These are phyloP conservation scores for Tolypocladium capitatum DNA, from an alignment of 2,329 filamentous ascomycete genomes.

Conservation along the genomic window DNA sequence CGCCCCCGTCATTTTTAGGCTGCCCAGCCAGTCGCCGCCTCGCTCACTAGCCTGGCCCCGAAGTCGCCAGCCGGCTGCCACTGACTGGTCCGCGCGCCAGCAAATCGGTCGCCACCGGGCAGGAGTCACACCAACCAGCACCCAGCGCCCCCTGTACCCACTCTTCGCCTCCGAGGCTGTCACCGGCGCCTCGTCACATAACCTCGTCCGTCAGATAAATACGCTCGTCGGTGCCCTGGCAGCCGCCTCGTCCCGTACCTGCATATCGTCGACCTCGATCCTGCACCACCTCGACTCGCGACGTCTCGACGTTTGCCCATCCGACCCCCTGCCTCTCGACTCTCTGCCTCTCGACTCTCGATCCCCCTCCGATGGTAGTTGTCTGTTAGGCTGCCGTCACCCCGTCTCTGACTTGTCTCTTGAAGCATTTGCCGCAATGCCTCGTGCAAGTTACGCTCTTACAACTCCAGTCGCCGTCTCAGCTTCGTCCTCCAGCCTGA, in stretches of 20 bases:
- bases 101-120: slow-evolving; percentile 19
- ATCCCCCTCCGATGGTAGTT: slow-evolving; percentile 2
- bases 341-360: background rate
- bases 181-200: slow-evolving; percentile 19
- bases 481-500: slow-evolving; percentile 46
- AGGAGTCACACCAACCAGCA: slow-evolving; percentile 23
- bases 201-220: slow-evolving; percentile 16
- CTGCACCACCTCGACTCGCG: background rate
- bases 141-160: slow-evolving; percentile 14
- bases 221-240: slow-evolving; percentile 10
- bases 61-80: slow-evolving; percentile 24
- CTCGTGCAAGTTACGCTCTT: slow-evolving; percentile 36
- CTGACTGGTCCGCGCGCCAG: slow-evolving; percentile 17
- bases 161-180: slow-evolving; percentile 11
- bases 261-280: slow-evolving; percentile 11
- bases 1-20: slow-evolving; percentile 2
- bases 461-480: slow-evolving; percentile 49
- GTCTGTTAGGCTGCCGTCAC: slow-evolving; percentile 12
- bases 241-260: slow-evolving; percentile 15
- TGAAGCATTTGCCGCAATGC: slow-evolving; percentile 38
- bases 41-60: too few species aligned
- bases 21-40: slow-evolving; percentile 7
- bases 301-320: background rate
- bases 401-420: slow-evolving; percentile 9
- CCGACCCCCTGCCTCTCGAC: background rate